Conservation (phyloP, 2,329 filamentous ascomycete genomes). For the Fusarium avenaceum region DNA sequence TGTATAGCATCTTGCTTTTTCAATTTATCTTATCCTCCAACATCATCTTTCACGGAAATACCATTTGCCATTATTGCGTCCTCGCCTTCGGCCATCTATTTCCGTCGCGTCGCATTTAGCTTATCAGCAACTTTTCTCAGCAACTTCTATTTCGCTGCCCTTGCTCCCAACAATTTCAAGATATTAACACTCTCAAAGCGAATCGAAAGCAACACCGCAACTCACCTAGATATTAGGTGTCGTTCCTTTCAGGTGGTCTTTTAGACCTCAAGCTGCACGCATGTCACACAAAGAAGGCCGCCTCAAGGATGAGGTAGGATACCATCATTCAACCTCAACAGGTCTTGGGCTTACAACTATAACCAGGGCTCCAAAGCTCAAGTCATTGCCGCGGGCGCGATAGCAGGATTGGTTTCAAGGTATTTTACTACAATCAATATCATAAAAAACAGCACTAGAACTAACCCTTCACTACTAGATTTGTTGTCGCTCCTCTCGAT, state of each 20-base stretch:
- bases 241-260: slow-evolving; percentile 28
- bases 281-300: slow-evolving; percentile 57
- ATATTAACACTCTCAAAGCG: background rate
- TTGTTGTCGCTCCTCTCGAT: slow-evolving; percentile 94
- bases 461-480: slow-evolving; percentile 64
- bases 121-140: slow-evolving; percentile 32
- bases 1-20: background rate
- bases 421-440: slow-evolving; percentile 54
- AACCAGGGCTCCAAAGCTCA: slow-evolving; percentile 68
- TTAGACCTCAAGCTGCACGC: slow-evolving; percentile 47
- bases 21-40: background rate
- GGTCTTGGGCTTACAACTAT: slow-evolving; percentile 22
- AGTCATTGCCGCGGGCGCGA: slow-evolving; percentile 68
- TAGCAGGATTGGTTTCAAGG: slow-evolving; percentile 90
- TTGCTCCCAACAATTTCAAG: slow-evolving; percentile 41
- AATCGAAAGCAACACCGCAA: background rate
- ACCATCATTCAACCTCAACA: background rate
- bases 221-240: slow-evolving; percentile 39
- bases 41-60: background rate
- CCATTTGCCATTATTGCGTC: slow-evolving; percentile 5
- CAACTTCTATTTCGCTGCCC: slow-evolving; percentile 54
- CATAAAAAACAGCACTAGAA: background rate
- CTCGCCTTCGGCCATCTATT: slow-evolving; percentile 35
- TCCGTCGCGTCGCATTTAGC: slow-evolving; percentile 35
- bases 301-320: slow-evolving; percentile 71